Evolutionary conservation across 805 yeast genomes (phyloP).

Genomic region (Kluyveromyces lactis): DNA sequence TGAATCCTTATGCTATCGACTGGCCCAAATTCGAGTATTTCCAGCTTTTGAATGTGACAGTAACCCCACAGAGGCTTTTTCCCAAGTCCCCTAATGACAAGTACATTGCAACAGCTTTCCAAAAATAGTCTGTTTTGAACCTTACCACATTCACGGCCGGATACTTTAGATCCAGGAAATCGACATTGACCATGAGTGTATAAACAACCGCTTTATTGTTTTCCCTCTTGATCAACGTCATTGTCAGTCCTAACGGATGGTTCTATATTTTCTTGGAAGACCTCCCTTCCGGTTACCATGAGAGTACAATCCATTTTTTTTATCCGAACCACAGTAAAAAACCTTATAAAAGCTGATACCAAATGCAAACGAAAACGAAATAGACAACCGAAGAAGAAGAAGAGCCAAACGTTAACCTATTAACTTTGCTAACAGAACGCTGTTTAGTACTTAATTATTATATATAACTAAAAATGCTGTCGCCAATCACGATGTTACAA

Average conservation of each 20-base stretch:
- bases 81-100: too few species aligned
- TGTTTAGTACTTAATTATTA: constrained; percentile 69
- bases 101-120: too few species aligned
- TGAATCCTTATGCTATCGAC: too few species aligned
- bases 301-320: constrained; percentile 82
- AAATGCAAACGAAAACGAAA: constrained; percentile 30
- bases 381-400: constrained; percentile 55
- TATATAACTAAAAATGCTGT: constrained; percentile 65
- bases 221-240: constrained; percentile 67
- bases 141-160: too few species aligned
- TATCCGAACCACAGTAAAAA: constrained; percentile 61
- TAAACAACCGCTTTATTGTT: too few species aligned
- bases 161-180: too few species aligned
- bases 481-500: constrained; percentile 43
- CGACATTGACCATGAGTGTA: too few species aligned
- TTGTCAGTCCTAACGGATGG: constrained; percentile 64
- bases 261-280: constrained; percentile 87
- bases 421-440: constrained; percentile 61
- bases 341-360: constrained; percentile 34
- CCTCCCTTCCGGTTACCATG: constrained; percentile 79
- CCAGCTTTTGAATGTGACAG: too few species aligned
- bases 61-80: too few species aligned
- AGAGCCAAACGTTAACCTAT: constrained; percentile 62
- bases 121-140: too few species aligned
- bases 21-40: too few species aligned